phyloP scores from a whole-genome alignment of 805 yeast species.

The Myxozyma geophila region DNA sequence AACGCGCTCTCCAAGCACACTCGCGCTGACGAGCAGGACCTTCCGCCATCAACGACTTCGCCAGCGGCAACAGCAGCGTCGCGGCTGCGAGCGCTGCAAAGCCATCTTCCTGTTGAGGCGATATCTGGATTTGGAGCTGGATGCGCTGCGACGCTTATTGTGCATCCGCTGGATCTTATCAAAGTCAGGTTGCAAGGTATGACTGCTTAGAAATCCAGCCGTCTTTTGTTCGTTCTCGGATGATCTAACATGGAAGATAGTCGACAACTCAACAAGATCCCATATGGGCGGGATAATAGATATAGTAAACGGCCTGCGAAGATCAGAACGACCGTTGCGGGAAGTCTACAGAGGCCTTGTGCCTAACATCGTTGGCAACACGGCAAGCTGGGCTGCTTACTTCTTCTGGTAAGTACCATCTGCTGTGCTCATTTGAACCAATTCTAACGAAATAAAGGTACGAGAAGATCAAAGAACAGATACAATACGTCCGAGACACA shows the following conservation, averaged over 20 bases:
- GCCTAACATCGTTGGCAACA: conserved; percentile 82
- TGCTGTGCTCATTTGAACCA: not conserved
- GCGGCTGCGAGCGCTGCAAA: not conserved
- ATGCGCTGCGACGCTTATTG: conserved; percentile 70
- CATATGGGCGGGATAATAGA: conserved; percentile 20
- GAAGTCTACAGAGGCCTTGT: conserved; percentile 73
- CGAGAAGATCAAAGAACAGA: conserved; percentile 21
- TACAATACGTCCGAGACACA: not conserved
- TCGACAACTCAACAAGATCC: conserved; percentile 15
- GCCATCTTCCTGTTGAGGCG: conserved; percentile 49
- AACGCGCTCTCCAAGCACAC: too few species aligned
- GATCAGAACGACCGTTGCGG: conserved; percentile 28
- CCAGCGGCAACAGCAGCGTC: too few species aligned
- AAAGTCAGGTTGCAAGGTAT: conserved; percentile 75
- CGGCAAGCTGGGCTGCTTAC: conserved; percentile 87
- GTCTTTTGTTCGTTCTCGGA: not conserved
- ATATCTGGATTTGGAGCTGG: conserved; percentile 84
- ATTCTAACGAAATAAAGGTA: conserved; percentile 18
- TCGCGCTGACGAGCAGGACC: not conserved
- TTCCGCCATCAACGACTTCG: too few species aligned
- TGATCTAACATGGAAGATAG: conserved; percentile 1
- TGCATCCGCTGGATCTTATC: conserved; percentile 88
- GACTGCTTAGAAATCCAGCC: not conserved
- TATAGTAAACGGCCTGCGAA: conserved; percentile 16
- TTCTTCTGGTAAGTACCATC: conserved; percentile 69